Evolutionary conservation across 805 yeast species (phyloP).

Genomic region (Metschnikowia similis): DNA sequence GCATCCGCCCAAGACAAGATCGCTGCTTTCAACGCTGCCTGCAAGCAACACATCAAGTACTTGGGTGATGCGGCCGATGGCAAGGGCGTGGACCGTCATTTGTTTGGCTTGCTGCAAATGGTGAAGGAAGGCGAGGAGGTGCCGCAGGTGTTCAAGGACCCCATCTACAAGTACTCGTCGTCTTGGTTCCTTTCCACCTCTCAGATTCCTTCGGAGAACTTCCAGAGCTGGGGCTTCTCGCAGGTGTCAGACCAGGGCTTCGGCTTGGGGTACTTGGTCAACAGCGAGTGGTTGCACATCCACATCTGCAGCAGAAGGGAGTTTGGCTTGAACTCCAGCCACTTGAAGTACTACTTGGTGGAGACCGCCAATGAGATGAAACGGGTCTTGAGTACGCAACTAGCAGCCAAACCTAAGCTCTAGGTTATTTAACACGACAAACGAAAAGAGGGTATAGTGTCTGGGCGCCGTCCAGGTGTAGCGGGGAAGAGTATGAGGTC

Average conservation of each 20-base stretch:
- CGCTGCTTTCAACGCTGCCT: constrained; percentile 65
- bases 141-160: constrained; percentile 71
- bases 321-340: constrained; percentile 51
- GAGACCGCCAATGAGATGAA: constrained; percentile 80
- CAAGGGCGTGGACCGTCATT: constrained; percentile 88
- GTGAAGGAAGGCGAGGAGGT: constrained; percentile 52
- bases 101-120: constrained; percentile 81
- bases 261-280: constrained; percentile 91
- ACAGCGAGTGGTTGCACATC: constrained; percentile 77
- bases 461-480: too few species aligned
- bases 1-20: constrained; percentile 55
- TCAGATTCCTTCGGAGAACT: constrained; percentile 73
- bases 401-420: constrained; percentile 38
- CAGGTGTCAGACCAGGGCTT: constrained; percentile 92
- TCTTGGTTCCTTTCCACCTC: constrained; percentile 89
- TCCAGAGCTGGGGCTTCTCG: constrained; percentile 94
- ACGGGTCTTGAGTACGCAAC: constrained; percentile 48
- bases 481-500: too few species aligned
- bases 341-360: constrained; percentile 62
- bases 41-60: constrained; percentile 68
- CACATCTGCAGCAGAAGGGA: constrained; percentile 75
- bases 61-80: constrained; percentile 79
- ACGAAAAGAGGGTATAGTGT: background rate
- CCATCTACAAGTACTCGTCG: constrained; percentile 68
- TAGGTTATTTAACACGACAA: constrained; percentile 8